A percentile compares a stretch with the other conserved stretches of the same genome.
phyloP scores from a whole-genome alignment of 176 grass and related monocot species.

The Phoenix dactylifera region DNA sequence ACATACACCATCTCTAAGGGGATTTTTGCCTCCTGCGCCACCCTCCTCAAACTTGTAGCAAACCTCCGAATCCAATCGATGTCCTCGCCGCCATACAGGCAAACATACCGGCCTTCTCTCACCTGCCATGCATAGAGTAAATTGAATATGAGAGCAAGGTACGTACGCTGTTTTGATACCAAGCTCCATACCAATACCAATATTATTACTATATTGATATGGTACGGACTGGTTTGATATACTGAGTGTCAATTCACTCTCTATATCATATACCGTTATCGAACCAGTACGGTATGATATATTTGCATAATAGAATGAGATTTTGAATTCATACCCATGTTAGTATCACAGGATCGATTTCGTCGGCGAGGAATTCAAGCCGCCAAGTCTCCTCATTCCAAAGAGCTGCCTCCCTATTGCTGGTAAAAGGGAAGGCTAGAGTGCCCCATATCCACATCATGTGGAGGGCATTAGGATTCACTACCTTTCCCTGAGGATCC shows the following conservation, averaged over 20 bases:
- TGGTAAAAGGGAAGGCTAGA: constrained; percentile 37
- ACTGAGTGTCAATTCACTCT: no score
- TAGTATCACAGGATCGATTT: constrained; percentile 28
- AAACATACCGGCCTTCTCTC: constrained; percentile 20
- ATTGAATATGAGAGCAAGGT: no score
- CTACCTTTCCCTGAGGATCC: constrained; percentile 33
- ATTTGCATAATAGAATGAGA: neutral
- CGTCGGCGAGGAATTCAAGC: constrained; percentile 33
- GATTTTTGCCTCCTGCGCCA: constrained; percentile 13
- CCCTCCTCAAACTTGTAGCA: constrained; percentile 8
- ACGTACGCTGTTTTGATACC: no score
- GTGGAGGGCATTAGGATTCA: constrained; percentile 36
- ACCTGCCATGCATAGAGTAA: constrained; percentile 1
- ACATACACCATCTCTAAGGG: constrained; percentile 30
- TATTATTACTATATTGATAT: no score
- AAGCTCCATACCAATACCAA: no score
- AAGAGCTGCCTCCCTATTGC: constrained; percentile 29
- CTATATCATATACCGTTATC: no score
- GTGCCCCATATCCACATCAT: constrained; percentile 53
- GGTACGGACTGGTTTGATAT: no score
- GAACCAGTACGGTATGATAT: no score
- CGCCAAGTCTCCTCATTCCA: constrained; percentile 47
- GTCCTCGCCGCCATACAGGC: constrained; percentile 39
- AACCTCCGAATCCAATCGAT: constrained; percentile 32
- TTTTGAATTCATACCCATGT: constrained; percentile 17